phyloP scores from a whole-genome alignment of 495 filamentous ascomycete species.

The Annulohypoxylon stygium region DNA sequence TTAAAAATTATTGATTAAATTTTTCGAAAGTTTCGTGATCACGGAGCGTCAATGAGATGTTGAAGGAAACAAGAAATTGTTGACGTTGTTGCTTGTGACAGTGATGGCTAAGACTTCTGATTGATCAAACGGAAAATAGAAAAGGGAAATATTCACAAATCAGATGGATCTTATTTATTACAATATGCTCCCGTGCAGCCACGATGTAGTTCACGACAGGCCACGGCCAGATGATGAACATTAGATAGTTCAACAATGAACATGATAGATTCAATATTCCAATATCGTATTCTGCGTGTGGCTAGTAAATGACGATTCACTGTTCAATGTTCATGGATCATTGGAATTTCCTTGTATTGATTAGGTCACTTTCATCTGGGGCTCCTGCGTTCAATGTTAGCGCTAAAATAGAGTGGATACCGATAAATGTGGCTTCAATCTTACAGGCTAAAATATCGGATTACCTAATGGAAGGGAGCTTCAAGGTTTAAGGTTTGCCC shows the following conservation, averaged over 20 bases:
- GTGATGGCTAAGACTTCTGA: neutral
- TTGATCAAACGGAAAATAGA: slow-evolving; percentile 9
- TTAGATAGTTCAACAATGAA: neutral
- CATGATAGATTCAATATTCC: slow-evolving; percentile 5
- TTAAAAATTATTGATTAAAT: slow-evolving; percentile 2
- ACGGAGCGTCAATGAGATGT: neutral
- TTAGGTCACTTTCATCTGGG: neutral
- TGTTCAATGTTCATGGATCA: neutral
- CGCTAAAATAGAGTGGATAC: neutral
- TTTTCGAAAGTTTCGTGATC: neutral
- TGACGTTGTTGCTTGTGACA: slow-evolving; percentile 7
- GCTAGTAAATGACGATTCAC: neutral
- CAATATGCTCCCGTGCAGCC: slow-evolving; percentile 1
- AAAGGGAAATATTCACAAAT: slow-evolving; percentile 2
- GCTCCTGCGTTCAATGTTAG: neutral
- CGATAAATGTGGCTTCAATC: slow-evolving; percentile 10
- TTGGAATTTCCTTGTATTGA: no score
- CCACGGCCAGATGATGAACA: slow-evolving; percentile 7
- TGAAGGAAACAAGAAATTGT: neutral
- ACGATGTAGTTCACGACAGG: slow-evolving; percentile 1
- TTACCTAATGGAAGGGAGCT: slow-evolving; percentile 27
- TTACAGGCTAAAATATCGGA: slow-evolving; percentile 24
- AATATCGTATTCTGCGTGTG: neutral
- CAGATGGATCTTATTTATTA: neutral
- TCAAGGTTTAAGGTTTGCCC: neutral